A percentile compares a stretch with the other conserved stretches of the same genome.
Conservation (phyloP, 2,329 filamentous ascomycete species). For the Beauveria caledonica region DNA sequence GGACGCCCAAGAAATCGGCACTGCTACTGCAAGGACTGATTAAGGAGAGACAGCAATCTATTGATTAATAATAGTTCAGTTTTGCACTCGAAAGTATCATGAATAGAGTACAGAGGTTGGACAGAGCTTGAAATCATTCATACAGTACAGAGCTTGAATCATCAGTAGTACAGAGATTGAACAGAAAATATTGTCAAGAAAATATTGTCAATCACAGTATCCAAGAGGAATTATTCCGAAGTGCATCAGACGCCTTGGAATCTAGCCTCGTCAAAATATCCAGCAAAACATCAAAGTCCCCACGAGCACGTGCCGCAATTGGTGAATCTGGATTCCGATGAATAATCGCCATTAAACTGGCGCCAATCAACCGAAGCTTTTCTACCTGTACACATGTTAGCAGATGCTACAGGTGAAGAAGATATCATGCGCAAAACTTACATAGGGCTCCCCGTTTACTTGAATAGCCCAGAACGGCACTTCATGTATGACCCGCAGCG, state of each 20-base stretch:
- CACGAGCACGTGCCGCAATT: slow-evolving; percentile 28
- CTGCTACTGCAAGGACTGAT: slow-evolving; percentile 22
- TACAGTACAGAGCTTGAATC: no score
- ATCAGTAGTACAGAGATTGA: no score
- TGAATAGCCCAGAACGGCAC: slow-evolving; percentile 34
- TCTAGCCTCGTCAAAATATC: slow-evolving; percentile 33
- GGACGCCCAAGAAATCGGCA: slow-evolving; percentile 30
- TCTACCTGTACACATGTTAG: slow-evolving; percentile 23
- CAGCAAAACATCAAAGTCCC: slow-evolving; percentile 31
- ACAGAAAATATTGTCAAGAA: not conserved
- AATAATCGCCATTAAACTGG: slow-evolving; percentile 30
- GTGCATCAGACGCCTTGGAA: slow-evolving; percentile 34
- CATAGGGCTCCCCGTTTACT: slow-evolving; percentile 32
- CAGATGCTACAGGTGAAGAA: not conserved
- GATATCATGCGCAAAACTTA: slow-evolving; percentile 16
- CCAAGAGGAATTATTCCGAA: slow-evolving; percentile 23
- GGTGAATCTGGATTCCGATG: slow-evolving; percentile 29
- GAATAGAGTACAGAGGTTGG: not conserved
- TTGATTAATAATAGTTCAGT: not conserved
- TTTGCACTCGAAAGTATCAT: no score
- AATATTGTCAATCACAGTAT: not conserved
- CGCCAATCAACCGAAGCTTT: slow-evolving; percentile 31
- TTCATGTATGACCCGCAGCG: slow-evolving; percentile 31
- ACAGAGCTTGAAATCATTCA: no score
- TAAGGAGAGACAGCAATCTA: slow-evolving; percentile 14